phyloP scores from a whole-genome alignment of 768 basidiomycete genomes.

The Serendipita sp. region DNA sequence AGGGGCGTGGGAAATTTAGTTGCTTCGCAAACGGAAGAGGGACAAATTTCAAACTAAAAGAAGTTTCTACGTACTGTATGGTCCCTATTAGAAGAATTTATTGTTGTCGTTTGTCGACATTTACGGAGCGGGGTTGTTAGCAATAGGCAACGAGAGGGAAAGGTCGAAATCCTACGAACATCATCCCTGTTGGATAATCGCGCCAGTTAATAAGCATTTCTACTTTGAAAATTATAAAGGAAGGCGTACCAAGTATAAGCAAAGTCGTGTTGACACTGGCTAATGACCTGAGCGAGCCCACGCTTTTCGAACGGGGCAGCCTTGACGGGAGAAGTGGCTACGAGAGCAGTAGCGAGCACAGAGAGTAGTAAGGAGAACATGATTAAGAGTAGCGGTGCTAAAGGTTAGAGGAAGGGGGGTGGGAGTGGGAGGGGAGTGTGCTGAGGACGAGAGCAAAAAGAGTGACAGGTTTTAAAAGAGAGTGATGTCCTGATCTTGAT shows the following conservation, averaged over 20 bases:
- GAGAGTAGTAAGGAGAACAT: background rate
- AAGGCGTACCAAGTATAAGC: background rate
- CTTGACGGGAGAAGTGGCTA: background rate
- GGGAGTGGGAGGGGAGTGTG: too few relatives aligned
- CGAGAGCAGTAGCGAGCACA: background rate
- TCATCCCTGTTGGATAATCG: background rate
- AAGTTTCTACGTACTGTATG: background rate
- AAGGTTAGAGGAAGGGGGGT: too few relatives aligned
- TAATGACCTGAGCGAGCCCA: slow-evolving; percentile 2
- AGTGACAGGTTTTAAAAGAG: too few relatives aligned
- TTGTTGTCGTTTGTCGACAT: too few relatives aligned
- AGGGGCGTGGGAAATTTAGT: too few relatives aligned
- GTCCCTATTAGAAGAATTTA: background rate
- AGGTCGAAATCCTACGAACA: background rate
- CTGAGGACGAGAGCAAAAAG: too few relatives aligned
- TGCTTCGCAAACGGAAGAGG: background rate
- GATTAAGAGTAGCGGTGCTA: too few relatives aligned
- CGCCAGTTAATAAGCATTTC: background rate
- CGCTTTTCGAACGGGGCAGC: background rate
- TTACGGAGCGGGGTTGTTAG: background rate
- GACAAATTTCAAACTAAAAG: background rate
- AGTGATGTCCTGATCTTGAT: too few relatives aligned
- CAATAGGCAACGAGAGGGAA: background rate
- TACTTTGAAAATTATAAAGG: background rate
- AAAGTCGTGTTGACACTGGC: slow-evolving; percentile 3